A percentile compares a stretch with the other conserved stretches of the same genome.
These are phyloP conservation scores for Ogataea paraovalis DNA, from an alignment of 805 yeast species.

Conservation along the genomic window DNA sequence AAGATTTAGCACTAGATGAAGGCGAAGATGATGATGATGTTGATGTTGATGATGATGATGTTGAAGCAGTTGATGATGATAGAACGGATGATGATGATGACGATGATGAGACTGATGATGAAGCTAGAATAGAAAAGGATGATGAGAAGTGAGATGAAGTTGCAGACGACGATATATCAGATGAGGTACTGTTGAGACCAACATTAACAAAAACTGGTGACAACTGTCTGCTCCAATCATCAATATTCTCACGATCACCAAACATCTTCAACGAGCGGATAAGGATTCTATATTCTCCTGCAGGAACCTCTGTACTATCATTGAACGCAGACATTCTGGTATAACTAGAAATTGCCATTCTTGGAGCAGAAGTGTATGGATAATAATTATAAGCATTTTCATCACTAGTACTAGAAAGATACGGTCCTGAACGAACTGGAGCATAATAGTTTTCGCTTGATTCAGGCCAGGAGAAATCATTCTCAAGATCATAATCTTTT, in stretches of 20 bases:
- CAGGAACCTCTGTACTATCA: conserved; percentile 2
- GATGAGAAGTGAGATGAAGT: not conserved
- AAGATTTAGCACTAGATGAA: not conserved
- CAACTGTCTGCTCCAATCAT: conserved; percentile 11
- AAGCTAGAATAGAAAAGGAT: too few relatives aligned
- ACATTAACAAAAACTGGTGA: too few relatives aligned
- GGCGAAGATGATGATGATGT: too few relatives aligned
- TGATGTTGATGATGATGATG: too few relatives aligned
- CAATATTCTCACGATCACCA: conserved; percentile 6
- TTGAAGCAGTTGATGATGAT: too few relatives aligned
- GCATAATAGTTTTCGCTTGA: conserved; percentile 4
- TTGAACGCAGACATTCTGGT: not conserved
- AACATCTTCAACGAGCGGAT: conserved; percentile 7
- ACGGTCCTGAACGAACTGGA: not conserved
- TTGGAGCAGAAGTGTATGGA: not conserved
- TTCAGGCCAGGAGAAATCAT: conserved; percentile 12
- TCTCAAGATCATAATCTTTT: conserved; percentile 8
- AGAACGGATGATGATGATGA: too few relatives aligned
- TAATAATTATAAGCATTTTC: not conserved
- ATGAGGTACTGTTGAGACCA: too few relatives aligned
- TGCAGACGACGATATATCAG: not conserved
- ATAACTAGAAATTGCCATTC: too few relatives aligned
- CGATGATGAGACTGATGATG: too few relatives aligned
- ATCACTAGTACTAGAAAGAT: not conserved
- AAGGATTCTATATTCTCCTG: conserved; percentile 8